These are phyloP conservation scores for Hydrangea macrophylla DNA, from an alignment of 148 eudicot species.

Conservation along the genomic window DNA sequence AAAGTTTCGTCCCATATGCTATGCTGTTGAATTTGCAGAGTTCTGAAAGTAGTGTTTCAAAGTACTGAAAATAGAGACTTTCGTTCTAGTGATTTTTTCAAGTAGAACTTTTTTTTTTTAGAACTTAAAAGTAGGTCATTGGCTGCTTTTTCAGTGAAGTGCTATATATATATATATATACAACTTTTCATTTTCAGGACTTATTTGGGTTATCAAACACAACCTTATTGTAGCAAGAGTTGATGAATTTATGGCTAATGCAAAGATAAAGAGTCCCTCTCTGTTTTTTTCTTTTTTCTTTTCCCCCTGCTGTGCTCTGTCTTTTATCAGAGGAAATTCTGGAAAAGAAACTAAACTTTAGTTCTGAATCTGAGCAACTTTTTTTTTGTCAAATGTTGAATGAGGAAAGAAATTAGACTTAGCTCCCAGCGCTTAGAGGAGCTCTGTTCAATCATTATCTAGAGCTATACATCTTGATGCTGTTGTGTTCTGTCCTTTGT, in stretches of 20 bases:
- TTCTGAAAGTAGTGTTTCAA: too few species aligned
- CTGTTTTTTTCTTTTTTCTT: not conserved
- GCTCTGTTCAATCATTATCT: too few species aligned
- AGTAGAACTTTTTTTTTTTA: too few species aligned
- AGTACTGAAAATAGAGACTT: too few species aligned
- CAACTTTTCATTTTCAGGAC: too few species aligned
- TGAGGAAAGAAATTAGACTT: not conserved
- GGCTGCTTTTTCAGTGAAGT: too few species aligned
- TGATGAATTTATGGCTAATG: not conserved
- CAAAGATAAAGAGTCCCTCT: not conserved
- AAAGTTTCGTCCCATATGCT: too few species aligned
- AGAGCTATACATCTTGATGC: too few species aligned
- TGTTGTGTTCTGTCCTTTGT: too few species aligned
- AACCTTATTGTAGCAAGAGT: not conserved
- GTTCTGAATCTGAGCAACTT: not conserved
- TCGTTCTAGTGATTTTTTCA: too few species aligned
- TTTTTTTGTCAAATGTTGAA: not conserved
- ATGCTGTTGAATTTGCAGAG: too few species aligned
- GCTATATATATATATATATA: not conserved
- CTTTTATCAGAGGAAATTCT: not conserved
- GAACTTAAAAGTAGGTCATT: too few species aligned
- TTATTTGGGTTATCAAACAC: not conserved
- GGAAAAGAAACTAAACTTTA: not conserved
- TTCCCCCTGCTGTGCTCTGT: not conserved
- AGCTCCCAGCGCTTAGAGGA: not conserved